Evolutionary conservation across 2,329 filamentous ascomycete genomes (phyloP).

Genomic region (Sarocladium oryzae): DNA sequence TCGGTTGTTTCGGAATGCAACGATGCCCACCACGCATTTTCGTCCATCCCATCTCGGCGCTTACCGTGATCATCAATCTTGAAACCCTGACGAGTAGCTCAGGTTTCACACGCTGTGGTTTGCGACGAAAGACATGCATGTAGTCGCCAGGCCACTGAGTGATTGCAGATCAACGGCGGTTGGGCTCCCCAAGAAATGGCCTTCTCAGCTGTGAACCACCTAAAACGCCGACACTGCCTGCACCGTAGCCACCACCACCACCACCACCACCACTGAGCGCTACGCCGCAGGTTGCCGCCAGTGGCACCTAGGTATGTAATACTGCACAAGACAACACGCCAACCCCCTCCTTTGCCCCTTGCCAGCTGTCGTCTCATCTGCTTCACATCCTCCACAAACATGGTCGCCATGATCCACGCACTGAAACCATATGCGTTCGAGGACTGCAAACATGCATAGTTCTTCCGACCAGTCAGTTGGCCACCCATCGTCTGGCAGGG

Average conservation of each 20-base stretch:
- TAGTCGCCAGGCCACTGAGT: neutral
- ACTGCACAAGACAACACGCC: no score
- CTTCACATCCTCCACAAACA: neutral
- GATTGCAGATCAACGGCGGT: neutral
- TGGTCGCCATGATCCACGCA: slow-evolving; percentile 4
- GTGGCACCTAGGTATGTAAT: no score
- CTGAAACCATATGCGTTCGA: slow-evolving; percentile 1
- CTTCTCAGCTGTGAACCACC: no score
- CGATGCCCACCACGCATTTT: neutral
- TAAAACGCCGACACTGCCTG: no score
- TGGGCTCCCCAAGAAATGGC: neutral
- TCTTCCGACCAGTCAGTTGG: neutral
- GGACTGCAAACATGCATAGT: neutral
- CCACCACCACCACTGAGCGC: neutral
- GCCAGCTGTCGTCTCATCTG: slow-evolving; percentile 6
- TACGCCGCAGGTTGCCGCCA: no score
- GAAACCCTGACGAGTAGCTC: slow-evolving; percentile 3
- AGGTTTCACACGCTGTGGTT: slow-evolving; percentile 2
- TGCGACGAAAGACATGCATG: neutral
- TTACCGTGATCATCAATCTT: neutral
- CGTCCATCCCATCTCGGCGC: neutral
- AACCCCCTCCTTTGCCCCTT: neutral
- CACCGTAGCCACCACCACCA: neutral
- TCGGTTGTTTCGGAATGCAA: slow-evolving; percentile 7
- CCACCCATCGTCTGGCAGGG: neutral